Base-by-base conservation (phyloP, 495 filamentous ascomycete genomes). In the Talaromyces ruber region DNA sequence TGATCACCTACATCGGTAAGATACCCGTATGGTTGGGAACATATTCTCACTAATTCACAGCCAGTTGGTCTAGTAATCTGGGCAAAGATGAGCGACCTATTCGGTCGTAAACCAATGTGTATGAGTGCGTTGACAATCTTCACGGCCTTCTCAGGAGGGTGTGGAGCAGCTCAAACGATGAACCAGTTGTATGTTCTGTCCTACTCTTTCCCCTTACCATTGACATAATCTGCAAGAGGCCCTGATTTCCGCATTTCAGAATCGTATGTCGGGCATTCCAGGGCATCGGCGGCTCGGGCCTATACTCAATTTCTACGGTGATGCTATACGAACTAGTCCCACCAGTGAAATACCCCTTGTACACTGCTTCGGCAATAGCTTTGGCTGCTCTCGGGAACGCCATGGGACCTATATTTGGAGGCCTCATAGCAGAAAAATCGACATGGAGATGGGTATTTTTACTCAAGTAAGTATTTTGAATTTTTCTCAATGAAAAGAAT, bases 1-100 rank as follows among this genome's bases (percentile, higher is more conserved):
- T 84, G 12, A 64, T 85, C 4, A 80, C 77, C 4, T 85, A 84
- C 59, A 79, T 79, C 0, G 77, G 81, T 76, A 69, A 50, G 66
- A 56, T n/a, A 63, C 18, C 26, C 25, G 55, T 71, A 16, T 39
- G 5, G 71, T 70, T 29, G 29, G 22, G 24, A 28, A 32, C 9
- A 34, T 12, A 9, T 32, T 22, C n/a, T 58, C 18, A 55, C 14
- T 26, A 12, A 63, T 21, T 25, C n/a, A 57, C 18, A 52, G 26
- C 29, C 56, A 77, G 81, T 82, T 9, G 82, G 84, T 30, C 80
- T 82, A 11, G 79, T 82, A 39, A 77, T 81, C 9, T 81, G 81
- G 69, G 78, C 82, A 6, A 83, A 81, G 62, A 64, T 82, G 45
- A 82, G 81, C 61, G 82, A 85, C 62, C 76, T 85, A 18, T 81